Conservation (phyloP, 2,329 filamentous ascomycete genomes). For the Cordyceps militaris region DNA sequence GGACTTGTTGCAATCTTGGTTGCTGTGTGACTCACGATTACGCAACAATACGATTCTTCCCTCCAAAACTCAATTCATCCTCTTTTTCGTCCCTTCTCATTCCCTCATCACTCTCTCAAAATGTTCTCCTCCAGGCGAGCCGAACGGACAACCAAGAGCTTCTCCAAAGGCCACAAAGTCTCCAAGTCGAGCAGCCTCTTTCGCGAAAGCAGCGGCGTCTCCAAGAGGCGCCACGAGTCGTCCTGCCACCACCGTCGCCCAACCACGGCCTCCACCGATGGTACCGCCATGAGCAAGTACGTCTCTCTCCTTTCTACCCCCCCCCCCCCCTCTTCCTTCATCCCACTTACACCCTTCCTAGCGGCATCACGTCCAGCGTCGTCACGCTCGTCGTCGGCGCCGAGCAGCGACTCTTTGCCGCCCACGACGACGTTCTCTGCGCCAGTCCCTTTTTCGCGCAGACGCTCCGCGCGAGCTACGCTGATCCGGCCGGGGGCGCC, state of each 20-base stretch:
- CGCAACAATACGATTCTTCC: not conserved
- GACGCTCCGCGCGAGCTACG: constrained; percentile 29
- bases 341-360: constrained; percentile 23
- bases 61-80: not conserved
- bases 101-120: not conserved
- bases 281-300: constrained; percentile 39
- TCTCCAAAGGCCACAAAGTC: constrained; percentile 44
- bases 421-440: constrained; percentile 78
- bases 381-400: constrained; percentile 75
- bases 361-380: constrained; percentile 58
- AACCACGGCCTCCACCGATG: constrained; percentile 39
- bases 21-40: not conserved
- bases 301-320: constrained; percentile 16
- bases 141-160: constrained; percentile 42
- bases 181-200: constrained; percentile 48
- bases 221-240: constrained; percentile 48
- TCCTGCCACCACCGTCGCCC: constrained; percentile 35
- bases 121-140: constrained; percentile 44
- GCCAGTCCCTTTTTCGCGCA: constrained; percentile 67
- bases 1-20: not conserved
- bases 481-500: constrained; percentile 27
- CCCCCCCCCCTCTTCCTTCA: not conserved
- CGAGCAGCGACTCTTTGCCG: constrained; percentile 81
- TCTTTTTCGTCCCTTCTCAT: not conserved
- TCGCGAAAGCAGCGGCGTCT: constrained; percentile 44